These are phyloP conservation scores for Lyophyllum atratum DNA, from an alignment of 768 basidiomycete genomes.

Conservation along the genomic window DNA sequence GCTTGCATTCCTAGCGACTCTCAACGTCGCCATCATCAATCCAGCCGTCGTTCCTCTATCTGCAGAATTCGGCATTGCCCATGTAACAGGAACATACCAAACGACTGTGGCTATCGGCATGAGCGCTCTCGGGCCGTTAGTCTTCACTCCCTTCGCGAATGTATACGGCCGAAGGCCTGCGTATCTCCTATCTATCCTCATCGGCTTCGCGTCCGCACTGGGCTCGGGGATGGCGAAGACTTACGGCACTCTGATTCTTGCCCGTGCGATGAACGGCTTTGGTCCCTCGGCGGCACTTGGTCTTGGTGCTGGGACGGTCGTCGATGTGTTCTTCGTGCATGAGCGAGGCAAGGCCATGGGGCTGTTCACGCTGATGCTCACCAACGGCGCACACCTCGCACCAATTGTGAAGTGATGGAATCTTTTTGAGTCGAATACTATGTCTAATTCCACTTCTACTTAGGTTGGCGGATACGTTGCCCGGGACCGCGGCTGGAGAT, in stretches of 20 bases:
- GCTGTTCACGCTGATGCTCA: constrained; percentile 41
- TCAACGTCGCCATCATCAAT: constrained; percentile 40
- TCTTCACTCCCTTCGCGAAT: constrained; percentile 42
- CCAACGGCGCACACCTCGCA: constrained; percentile 41
- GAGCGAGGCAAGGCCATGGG: constrained; percentile 47
- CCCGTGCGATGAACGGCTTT: constrained; percentile 38
- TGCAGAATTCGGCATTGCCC: constrained; percentile 35
- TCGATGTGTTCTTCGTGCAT: constrained; percentile 36
- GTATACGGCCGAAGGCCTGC: constrained; percentile 40
- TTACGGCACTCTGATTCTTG: constrained; percentile 33
- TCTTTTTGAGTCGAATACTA: constrained; percentile 23
- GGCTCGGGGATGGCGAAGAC: constrained; percentile 32
- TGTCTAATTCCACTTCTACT: not conserved
- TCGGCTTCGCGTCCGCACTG: constrained; percentile 2
- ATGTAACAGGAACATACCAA: constrained; percentile 41
- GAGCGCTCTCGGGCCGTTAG: constrained; percentile 34
- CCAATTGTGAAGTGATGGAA: constrained; percentile 33
- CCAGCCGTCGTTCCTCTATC: constrained; percentile 40
- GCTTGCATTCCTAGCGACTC: constrained; percentile 36
- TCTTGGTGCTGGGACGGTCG: constrained; percentile 40
- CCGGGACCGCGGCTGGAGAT: constrained; percentile 37
- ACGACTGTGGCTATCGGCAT: constrained; percentile 39
- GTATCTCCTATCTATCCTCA: constrained; percentile 32
- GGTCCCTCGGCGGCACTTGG: constrained; percentile 36
- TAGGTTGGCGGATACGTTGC: constrained; percentile 42